Evolutionary conservation across 176 grass and related monocot species (phyloP), one percentile per base, ranked within the genome.

Genomic region (Secale cereale): DNA sequence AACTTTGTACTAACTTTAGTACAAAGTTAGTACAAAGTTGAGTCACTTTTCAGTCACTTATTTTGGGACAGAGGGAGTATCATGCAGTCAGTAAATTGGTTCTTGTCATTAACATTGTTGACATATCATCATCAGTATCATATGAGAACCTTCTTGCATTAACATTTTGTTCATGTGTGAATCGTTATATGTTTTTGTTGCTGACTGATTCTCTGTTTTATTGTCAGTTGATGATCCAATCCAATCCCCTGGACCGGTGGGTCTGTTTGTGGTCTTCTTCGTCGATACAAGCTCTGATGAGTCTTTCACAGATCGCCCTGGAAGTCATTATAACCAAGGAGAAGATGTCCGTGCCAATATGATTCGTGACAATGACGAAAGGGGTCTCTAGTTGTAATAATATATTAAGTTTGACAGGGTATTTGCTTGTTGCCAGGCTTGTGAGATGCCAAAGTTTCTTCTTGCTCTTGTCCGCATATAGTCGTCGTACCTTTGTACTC

Each of bases 351-450:
- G 5, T 74, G 70, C 59, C 59, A 61, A 52, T 83, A 79, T 90
- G 61, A 63, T 87, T 87, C 62, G 62, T 56, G 85, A 91, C 39
- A 29, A 57, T 81, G 77, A 81, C 10, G 77, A 87, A 88, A 83
- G 81, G 33, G 70, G 76, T 77, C 61, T 36, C 46, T 29, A 64
- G 59, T 85, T 85, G 70, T 91, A 91, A 91, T 87, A 91, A 85
- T 81, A 70, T 75, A 70, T 75, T 10, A 69, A 76, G 50, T 85
- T 91, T 76, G 22, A 85, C 61, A 56, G 14, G 77, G 78, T 22
- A 74, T 83, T 79, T 67, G 56, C 71, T 81, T 81, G 39, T 80
- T 32, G 10, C 78, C 48, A 3, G 8, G 31, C 62, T 70, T 83
- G 15, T 50, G 75, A 39, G 82, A 82, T 81, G 66, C 68, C 60